Conservation (phyloP, 768 basidiomycete species). For the Boletus rubescentipes region DNA sequence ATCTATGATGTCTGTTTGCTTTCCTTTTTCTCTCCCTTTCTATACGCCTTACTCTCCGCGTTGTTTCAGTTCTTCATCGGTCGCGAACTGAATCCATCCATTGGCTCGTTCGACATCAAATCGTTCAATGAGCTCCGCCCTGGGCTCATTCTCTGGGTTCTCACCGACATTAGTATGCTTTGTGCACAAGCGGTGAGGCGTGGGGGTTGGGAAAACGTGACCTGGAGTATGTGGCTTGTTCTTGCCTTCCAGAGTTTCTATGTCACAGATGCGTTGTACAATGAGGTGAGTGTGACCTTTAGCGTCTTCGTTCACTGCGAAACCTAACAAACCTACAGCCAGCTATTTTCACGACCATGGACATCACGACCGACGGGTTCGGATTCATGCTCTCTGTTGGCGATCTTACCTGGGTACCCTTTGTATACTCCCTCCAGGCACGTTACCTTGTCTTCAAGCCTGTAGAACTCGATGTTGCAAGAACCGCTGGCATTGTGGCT, state of each 20-base stretch:
- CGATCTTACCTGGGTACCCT: constrained; percentile 92
- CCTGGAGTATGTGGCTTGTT: constrained; percentile 92
- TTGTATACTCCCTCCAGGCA: constrained; percentile 90
- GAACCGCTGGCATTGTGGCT: constrained; percentile 55
- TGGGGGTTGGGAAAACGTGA: constrained; percentile 59
- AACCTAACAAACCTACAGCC: constrained; percentile 44
- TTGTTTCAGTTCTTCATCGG: constrained; percentile 82
- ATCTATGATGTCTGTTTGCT: constrained; percentile 80
- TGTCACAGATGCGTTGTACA: constrained; percentile 82
- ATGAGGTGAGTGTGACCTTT: constrained; percentile 61
- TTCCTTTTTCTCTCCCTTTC: background rate
- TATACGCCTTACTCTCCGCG: background rate
- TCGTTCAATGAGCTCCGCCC: constrained; percentile 49
- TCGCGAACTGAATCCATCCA: constrained; percentile 89
- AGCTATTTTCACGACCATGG: constrained; percentile 92
- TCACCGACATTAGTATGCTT: constrained; percentile 87
- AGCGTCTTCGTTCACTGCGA: background rate
- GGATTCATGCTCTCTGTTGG: constrained; percentile 98
- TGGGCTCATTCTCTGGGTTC: constrained; percentile 83
- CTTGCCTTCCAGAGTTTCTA: constrained; percentile 85
- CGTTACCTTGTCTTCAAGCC: constrained; percentile 92
- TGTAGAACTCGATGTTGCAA: constrained; percentile 65
- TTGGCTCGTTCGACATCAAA: constrained; percentile 75
- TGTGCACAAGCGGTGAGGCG: constrained; percentile 87
- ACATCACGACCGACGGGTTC: constrained; percentile 96